A percentile compares a stretch with the other conserved stretches of the same genome.
Evolutionary conservation across 164 flowering plant species (phyloP).

Genomic region (Umbilicus rupestris): DNA sequence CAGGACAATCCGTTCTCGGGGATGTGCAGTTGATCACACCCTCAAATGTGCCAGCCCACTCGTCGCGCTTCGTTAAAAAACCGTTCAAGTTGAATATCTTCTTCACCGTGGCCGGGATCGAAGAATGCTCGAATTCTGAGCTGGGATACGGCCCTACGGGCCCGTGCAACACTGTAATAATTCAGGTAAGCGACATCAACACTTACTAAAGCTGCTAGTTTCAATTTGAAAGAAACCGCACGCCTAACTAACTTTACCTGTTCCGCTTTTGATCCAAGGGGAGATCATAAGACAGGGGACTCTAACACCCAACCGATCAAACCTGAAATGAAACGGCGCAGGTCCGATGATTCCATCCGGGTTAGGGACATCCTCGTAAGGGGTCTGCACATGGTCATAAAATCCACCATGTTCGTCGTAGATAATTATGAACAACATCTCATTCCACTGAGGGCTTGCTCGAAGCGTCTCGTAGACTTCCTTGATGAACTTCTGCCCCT

Average conservation of each 20-base stretch:
- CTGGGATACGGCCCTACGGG: slow-evolving; percentile 68
- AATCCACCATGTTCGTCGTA: slow-evolving; percentile 62
- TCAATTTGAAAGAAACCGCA: too few species aligned
- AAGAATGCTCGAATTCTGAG: slow-evolving; percentile 78
- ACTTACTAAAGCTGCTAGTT: too few species aligned
- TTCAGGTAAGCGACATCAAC: too few species aligned
- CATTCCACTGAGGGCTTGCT: slow-evolving; percentile 52
- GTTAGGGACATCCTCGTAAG: slow-evolving; percentile 50
- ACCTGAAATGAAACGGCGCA: slow-evolving; percentile 45
- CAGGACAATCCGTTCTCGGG: slow-evolving; percentile 84
- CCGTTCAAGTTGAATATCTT: slow-evolving; percentile 59
- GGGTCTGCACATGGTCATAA: slow-evolving; percentile 73
- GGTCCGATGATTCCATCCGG: slow-evolving; percentile 64
- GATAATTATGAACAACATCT: slow-evolving; percentile 31
- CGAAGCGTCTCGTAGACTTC: slow-evolving; percentile 43
- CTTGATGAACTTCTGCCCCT: slow-evolving; percentile 47
- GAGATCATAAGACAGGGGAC: slow-evolving; percentile 63
- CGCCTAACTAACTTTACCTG: too few species aligned
- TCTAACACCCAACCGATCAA: slow-evolving; percentile 69
- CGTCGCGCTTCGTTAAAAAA: slow-evolving; percentile 76
- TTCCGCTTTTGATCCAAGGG: slow-evolving; percentile 79
- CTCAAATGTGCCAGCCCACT: slow-evolving; percentile 87
- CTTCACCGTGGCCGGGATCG: slow-evolving; percentile 80
- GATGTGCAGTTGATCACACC: slow-evolving; percentile 32
- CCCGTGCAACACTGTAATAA: slow-evolving; percentile 56